Conservation (phyloP, 2,329 filamentous ascomycete genomes). For the Neoascochyta sp. region DNA sequence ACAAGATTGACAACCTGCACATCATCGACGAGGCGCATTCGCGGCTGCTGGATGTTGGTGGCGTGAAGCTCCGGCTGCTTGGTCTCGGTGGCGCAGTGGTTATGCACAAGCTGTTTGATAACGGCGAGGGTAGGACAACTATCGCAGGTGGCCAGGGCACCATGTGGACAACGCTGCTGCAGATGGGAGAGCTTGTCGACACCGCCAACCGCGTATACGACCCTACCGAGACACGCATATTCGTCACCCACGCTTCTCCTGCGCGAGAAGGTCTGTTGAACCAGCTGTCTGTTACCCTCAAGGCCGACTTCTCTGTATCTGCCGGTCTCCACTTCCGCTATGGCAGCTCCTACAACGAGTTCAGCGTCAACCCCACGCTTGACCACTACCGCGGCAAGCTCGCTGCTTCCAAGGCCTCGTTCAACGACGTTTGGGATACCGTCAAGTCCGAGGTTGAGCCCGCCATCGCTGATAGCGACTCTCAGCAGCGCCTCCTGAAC, state of each 20-base stretch:
- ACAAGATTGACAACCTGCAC: slow-evolving; percentile 95
- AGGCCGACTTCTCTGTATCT: slow-evolving; percentile 97
- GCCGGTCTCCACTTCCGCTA: slow-evolving; percentile 98
- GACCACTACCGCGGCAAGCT: slow-evolving; percentile 99
- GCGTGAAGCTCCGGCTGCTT: slow-evolving; percentile 90
- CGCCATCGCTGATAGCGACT: slow-evolving; percentile 88
- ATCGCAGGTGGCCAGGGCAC: slow-evolving; percentile 98
- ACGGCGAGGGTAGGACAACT: slow-evolving; percentile 94
- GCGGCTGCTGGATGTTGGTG: slow-evolving; percentile 87
- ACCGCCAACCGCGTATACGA: slow-evolving; percentile 98
- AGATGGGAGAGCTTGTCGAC: slow-evolving; percentile 97
- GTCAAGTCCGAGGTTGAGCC: slow-evolving; percentile 95
- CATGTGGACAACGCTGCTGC: slow-evolving; percentile 98
- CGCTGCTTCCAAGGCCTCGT: slow-evolving; percentile 94
- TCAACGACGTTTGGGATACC: slow-evolving; percentile 99
- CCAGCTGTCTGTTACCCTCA: slow-evolving; percentile 93
- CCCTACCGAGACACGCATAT: slow-evolving; percentile 92
- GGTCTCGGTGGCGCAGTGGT: slow-evolving; percentile 94
- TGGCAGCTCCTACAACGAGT: slow-evolving; percentile 99
- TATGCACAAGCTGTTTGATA: slow-evolving; percentile 99
- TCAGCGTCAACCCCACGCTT: slow-evolving; percentile 95
- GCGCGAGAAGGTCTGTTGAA: slow-evolving; percentile 95
- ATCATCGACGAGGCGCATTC: slow-evolving; percentile 98
- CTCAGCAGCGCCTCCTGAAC: slow-evolving; percentile 85
- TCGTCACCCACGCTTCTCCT: slow-evolving; percentile 94